Conservation (phyloP, 345 rosid genomes). For the Turritis glabra region DNA sequence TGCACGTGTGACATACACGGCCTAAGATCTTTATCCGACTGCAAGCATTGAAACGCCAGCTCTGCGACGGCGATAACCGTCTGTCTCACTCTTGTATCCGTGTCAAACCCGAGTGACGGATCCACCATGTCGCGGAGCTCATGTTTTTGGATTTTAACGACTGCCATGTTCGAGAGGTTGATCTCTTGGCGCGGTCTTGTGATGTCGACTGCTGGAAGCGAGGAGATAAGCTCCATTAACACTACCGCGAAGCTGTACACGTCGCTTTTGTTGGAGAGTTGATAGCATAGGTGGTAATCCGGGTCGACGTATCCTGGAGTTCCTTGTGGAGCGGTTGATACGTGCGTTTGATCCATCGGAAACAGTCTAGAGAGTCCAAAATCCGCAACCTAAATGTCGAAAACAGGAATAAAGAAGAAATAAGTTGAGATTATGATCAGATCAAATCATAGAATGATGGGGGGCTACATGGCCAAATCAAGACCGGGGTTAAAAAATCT, state of each 20-base stretch:
- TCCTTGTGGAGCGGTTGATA: slow-evolving; percentile 94
- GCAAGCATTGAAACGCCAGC: slow-evolving; percentile 84
- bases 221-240: slow-evolving; percentile 52
- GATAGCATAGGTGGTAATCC: slow-evolving; percentile 84
- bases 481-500: too few species aligned
- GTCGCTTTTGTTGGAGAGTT: slow-evolving; percentile 84
- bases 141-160: slow-evolving; percentile 66
- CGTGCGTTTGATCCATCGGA: slow-evolving; percentile 66
- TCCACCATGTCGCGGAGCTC: slow-evolving; percentile 75
- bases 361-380: slow-evolving; percentile 87
- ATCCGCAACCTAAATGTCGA: slow-evolving; percentile 62
- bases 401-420: neutral
- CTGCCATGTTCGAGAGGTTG: slow-evolving; percentile 74
- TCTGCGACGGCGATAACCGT: slow-evolving; percentile 72
- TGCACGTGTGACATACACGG: slow-evolving; percentile 67
- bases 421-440: slow-evolving; percentile 1
- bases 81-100: slow-evolving; percentile 47
- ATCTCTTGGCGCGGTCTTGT: slow-evolving; percentile 78
- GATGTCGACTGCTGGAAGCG: slow-evolving; percentile 89
- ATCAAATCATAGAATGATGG: neutral
- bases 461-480: neutral
- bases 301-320: slow-evolving; percentile 97
- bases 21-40: slow-evolving; percentile 62
- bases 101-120: slow-evolving; percentile 62
- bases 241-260: slow-evolving; percentile 53